Base-by-base conservation (phyloP, 1,139 yeast genomes). In the Arxiozyma telluris region DNA sequence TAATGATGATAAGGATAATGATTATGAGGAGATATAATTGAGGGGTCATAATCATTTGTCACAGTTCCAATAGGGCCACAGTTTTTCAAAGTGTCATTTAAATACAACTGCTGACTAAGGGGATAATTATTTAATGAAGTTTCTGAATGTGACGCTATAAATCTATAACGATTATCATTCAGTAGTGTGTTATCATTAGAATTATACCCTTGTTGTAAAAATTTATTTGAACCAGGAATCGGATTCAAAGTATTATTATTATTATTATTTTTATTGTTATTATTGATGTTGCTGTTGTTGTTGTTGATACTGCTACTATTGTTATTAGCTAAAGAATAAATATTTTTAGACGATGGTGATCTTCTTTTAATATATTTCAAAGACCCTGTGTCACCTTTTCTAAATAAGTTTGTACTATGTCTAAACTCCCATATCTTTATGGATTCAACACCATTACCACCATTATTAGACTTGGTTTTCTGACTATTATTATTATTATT, bases 361-460 rank as follows among this genome's bases (percentile, higher is more conserved):
- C 90, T 69, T 64, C 93, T 73, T 66, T 82, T 83, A 62, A 85
- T 84, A 43, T 76, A 71, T 57, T 79, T 78, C 53, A 85, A 68
- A 25, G 81, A 73, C 50, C 78, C 81, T 15, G 78, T 70, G 65
- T 83, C 88, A 45, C 87, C 90, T 61, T 80, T 82, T 57, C 80
- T 75, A 68, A 85, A 85, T 58, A 78, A 80, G 43, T 81, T 82
- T 17, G 84, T 76, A 39, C 83, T 76, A 65, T 85, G 93, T 53
- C 82, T 77, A 65, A 85, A 85, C 68, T 85, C 91, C 93, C 93
- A 85, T 39, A 67, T 58, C 51, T 62, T 64, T 27, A 72, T 69
- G 1, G 71, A 39, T 41, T 47, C 63, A 34, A 65, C 67, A n/a
- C 21, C 30, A 30, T 27, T 47, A 45, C 22, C 21, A 7, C 12